Percentiles rank a stretch among this genome's conserved stretches.
Conservation (phyloP, 495 filamentous ascomycete species). For the Penicillium verhagenii region DNA sequence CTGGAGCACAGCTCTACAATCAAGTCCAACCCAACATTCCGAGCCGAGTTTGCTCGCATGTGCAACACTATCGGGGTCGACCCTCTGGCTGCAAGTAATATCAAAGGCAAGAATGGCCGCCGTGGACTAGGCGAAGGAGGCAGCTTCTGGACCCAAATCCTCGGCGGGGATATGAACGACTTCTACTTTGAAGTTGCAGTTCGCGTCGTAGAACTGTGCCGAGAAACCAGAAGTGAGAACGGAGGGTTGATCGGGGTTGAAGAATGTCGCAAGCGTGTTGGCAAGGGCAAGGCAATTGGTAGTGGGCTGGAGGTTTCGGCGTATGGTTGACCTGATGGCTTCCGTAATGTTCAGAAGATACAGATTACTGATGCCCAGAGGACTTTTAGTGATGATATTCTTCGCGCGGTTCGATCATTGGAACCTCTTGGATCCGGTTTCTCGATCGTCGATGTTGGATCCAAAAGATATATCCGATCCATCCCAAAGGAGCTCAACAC, state of each 20-base stretch:
- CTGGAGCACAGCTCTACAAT: constrained; percentile 92
- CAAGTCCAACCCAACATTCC: constrained; percentile 89
- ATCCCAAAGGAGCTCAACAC: constrained; percentile 95
- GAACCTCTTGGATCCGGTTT: constrained; percentile 87
- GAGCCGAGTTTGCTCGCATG: constrained; percentile 97
- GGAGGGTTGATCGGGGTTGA: constrained; percentile 84
- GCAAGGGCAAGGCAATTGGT: constrained; percentile 67
- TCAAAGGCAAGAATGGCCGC: constrained; percentile 50
- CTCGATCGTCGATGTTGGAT: constrained; percentile 75
- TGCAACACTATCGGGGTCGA: constrained; percentile 96
- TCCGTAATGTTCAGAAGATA: background rate
- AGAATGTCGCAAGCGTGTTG: constrained; percentile 73
- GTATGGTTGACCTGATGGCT: constrained; percentile 29
- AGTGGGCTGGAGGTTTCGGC: constrained; percentile 69
- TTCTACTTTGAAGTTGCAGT: constrained; percentile 98
- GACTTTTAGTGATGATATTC: constrained; percentile 73
- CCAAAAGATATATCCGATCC: constrained; percentile 83
- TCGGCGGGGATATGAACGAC: constrained; percentile 90
- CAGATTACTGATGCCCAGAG: background rate
- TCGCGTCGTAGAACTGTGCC: constrained; percentile 88
- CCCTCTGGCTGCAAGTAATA: constrained; percentile 74
- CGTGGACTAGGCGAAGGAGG: constrained; percentile 45
- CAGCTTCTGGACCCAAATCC: constrained; percentile 89
- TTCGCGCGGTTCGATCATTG: constrained; percentile 83
- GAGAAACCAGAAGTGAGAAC: constrained; percentile 84